Evolutionary conservation across 1,284 basidiomycete species (phyloP).

Genomic region (Psilocybe mexicana): DNA sequence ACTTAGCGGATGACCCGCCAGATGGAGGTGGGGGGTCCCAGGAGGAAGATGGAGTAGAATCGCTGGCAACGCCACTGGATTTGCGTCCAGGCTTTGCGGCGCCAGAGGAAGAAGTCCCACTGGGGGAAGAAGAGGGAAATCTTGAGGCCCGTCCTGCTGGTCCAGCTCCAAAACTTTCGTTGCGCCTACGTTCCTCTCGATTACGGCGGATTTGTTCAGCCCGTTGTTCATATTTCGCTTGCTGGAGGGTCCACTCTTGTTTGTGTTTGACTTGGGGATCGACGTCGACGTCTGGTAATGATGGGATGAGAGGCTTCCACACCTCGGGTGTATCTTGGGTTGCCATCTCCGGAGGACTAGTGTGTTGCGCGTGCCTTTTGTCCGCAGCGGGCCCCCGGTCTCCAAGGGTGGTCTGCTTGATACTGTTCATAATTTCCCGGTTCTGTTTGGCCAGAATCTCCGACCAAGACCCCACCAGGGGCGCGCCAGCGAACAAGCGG

Average conservation of each 20-base stretch:
- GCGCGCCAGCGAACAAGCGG: conserved; percentile 39
- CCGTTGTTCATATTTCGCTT: conserved; percentile 38
- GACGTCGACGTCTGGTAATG: neutral
- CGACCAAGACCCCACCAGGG: conserved; percentile 35
- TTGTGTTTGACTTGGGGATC: conserved; percentile 22
- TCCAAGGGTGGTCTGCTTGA: conserved; percentile 15
- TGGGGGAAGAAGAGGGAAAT: conserved; percentile 14
- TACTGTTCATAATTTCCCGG: conserved; percentile 23
- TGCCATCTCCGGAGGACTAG: too few relatives aligned
- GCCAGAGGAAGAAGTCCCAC: conserved; percentile 16
- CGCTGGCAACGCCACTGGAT: conserved; percentile 20
- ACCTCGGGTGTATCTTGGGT: too few relatives aligned
- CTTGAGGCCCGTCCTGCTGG: conserved; percentile 17
- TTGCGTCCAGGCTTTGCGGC: conserved; percentile 26
- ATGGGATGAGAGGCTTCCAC: too few relatives aligned
- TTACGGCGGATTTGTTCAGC: conserved; percentile 43
- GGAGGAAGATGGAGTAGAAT: conserved; percentile 18
- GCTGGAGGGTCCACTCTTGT: conserved; percentile 26
- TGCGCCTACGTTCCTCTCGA: conserved; percentile 40
- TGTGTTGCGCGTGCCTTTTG: too few relatives aligned
- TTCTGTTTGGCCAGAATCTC: conserved; percentile 43
- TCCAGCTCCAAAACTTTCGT: conserved; percentile 33
- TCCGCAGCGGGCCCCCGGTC: too few relatives aligned
- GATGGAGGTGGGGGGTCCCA: conserved; percentile 23
- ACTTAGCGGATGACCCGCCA: conserved; percentile 26